Conservation (phyloP, 345 rosid species). For the Limnanthes douglasii region DNA sequence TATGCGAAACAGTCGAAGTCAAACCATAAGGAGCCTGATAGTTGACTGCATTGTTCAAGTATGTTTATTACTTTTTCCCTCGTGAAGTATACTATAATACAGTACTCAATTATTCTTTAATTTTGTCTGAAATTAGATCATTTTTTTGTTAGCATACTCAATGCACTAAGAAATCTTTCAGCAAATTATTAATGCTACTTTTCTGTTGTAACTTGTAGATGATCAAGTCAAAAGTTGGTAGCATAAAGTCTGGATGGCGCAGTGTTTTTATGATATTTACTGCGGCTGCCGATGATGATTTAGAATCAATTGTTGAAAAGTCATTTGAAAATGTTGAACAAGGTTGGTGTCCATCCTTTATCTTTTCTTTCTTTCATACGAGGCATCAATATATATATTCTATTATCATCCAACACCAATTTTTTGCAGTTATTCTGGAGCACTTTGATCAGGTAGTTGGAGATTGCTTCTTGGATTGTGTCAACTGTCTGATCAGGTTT, state of each 20-base stretch:
- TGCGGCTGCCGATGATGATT: conserved; percentile 80
- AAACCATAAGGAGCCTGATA: conserved; percentile 65
- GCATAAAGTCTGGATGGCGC: conserved; percentile 90
- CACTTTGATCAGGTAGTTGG: conserved; percentile 98
- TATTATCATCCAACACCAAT: too few relatives aligned
- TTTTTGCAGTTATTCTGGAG: conserved; percentile 77
- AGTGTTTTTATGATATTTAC: conserved; percentile 92
- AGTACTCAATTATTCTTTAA: neutral
- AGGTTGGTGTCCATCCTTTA: conserved; percentile 22
- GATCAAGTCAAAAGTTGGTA: conserved; percentile 90
- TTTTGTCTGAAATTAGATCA: too few relatives aligned
- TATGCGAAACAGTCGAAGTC: conserved; percentile 73
- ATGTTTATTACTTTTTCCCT: conserved; percentile 8
- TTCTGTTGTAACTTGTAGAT: conserved; percentile 39
- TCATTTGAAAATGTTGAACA: conserved; percentile 93
- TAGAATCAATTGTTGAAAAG: conserved; percentile 78
- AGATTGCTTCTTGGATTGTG: conserved; percentile 98
- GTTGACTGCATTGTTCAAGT: conserved; percentile 95
- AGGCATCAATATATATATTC: too few relatives aligned
- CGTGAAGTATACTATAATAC: neutral
- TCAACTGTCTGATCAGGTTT: conserved; percentile 95
- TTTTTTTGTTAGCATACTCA: conserved; percentile 4
- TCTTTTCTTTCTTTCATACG: conserved; percentile 1
- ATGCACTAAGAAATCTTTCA: conserved; percentile 3
- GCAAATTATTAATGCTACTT: conserved; percentile 8